A percentile compares a stretch with the other conserved stretches of the same genome.
phyloP scores from a whole-genome alignment of 257 asterid genomes.

The Ilex asprella region DNA sequence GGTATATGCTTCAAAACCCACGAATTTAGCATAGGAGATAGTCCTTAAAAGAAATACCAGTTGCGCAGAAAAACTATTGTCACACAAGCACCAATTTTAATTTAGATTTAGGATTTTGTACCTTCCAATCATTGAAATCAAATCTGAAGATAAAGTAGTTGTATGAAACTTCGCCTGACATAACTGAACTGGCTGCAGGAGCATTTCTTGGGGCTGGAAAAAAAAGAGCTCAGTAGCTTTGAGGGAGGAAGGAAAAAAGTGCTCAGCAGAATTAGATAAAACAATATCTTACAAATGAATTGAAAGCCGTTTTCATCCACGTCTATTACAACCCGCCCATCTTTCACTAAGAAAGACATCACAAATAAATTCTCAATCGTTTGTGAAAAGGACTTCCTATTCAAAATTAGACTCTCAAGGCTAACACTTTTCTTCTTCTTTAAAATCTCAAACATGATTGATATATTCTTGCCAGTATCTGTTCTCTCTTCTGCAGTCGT shows the following conservation, averaged over 20 bases:
- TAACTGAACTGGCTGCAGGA: slow-evolving; percentile 28
- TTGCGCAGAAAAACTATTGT: background rate
- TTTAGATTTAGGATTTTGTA: slow-evolving; percentile 3
- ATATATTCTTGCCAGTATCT: slow-evolving; percentile 35
- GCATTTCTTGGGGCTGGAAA: slow-evolving; percentile 43
- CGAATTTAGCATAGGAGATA: no score
- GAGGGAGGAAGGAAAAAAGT: background rate
- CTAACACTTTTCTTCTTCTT: slow-evolving; percentile 25
- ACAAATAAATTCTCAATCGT: slow-evolving; percentile 55
- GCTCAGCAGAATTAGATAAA: background rate
- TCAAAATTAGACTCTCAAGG: slow-evolving; percentile 40
- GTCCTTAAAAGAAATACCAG: no score
- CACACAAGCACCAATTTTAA: background rate
- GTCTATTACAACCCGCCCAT: slow-evolving; percentile 35
- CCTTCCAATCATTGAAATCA: slow-evolving; percentile 58
- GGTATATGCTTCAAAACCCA: no score
- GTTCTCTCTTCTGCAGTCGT: slow-evolving; percentile 13
- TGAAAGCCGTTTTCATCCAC: slow-evolving; percentile 42
- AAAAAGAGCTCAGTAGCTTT: background rate
- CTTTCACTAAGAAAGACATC: slow-evolving; percentile 54
- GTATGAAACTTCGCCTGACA: slow-evolving; percentile 29
- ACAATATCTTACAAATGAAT: slow-evolving; percentile 29
- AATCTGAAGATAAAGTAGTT: slow-evolving; percentile 42
- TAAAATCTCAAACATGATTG: slow-evolving; percentile 32
- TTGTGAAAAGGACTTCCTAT: slow-evolving; percentile 45